Base-by-base conservation (phyloP, 1,139 yeast genomes). In the Zygotorulaspora mrakii region DNA sequence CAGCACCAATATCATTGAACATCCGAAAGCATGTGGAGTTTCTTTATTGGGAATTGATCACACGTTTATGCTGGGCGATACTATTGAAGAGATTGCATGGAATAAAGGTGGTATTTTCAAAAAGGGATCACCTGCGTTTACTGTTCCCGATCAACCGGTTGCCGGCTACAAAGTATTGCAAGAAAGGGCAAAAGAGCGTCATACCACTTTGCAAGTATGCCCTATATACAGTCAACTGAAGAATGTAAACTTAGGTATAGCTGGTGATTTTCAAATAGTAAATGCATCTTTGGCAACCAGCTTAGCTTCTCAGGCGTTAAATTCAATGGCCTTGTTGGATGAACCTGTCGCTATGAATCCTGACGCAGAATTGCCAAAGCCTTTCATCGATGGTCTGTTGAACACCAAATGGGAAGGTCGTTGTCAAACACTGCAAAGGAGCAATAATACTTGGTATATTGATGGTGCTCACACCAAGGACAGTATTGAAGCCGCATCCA, bases 391-490 rank as follows among this genome's bases (percentile, higher is more conserved):
- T 7, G 99, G 97, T 1, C 69, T 94, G 30, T 77, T 73, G 39
- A 47, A 65, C 1, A 86, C 95, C 1, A 67, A 71, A 32, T 91
- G 97, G 96, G 94, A 94, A 16, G 99, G 99, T 1, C 73, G 99
- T 52, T 91, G 98, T 57, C 97, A 94, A 64, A 72, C 79, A 2
- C 65, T 87, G 23, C 57, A 62, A 30, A 67, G 67, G 9, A 73
- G 66, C 32, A 69, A 68, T 7, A 69, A 82, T 22, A 75, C 75
- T 11, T 91, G 96, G 95, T 80, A 69, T 52, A 67, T 91, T 10
- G 99, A 94, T 64, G 99, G 99, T 27, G 98, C 98, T 0, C 99
- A 94, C 55, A 94, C 98, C 0, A 67, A 75, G 31, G 98, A 91
- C 56, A 85, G 96, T 43, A 77, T 94, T 23, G 70, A 71, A 20